phyloP scores from a whole-genome alignment of 805 yeast species.

The Metschnikowia sp. region DNA sequence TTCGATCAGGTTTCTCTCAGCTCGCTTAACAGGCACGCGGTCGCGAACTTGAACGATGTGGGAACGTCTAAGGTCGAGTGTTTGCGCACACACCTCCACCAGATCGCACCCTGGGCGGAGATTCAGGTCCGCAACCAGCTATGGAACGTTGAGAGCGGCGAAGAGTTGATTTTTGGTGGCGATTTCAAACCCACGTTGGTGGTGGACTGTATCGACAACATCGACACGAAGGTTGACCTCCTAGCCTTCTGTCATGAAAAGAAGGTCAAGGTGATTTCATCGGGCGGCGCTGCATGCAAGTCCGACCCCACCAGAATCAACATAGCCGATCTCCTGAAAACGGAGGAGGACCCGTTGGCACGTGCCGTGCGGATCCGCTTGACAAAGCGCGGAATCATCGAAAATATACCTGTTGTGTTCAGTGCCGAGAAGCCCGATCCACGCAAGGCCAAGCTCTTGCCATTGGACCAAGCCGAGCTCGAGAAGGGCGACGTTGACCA shows the following conservation, averaged over 20 bases:
- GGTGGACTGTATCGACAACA: constrained; percentile 94
- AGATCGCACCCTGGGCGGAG: constrained; percentile 92
- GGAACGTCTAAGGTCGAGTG: constrained; percentile 89
- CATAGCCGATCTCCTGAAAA: constrained; percentile 80
- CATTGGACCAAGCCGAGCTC: constrained; percentile 77
- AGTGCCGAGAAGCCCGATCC: constrained; percentile 97
- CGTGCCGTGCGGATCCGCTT: constrained; percentile 82
- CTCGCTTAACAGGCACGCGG: constrained; percentile 90
- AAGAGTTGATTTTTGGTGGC: constrained; percentile 49
- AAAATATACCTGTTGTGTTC: constrained; percentile 82
- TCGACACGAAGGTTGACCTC: constrained; percentile 93
- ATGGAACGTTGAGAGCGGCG: constrained; percentile 69
- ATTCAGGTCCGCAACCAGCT: constrained; percentile 75
- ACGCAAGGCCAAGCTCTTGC: constrained; percentile 81
- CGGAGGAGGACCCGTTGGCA: constrained; percentile 93
- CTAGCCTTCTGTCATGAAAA: constrained; percentile 65
- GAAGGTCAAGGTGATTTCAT: constrained; percentile 68
- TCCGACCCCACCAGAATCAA: constrained; percentile 92
- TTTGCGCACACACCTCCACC: constrained; percentile 58
- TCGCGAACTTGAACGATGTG: constrained; percentile 87
- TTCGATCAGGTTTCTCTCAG: constrained; percentile 95
- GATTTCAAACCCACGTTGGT: constrained; percentile 66
- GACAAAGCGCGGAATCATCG: constrained; percentile 70
- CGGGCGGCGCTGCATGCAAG: constrained; percentile 98
- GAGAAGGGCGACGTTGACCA: constrained; percentile 83